phyloP scores from a whole-genome alignment of 495 filamentous ascomycete species.

The Trichoderma parareesei region DNA sequence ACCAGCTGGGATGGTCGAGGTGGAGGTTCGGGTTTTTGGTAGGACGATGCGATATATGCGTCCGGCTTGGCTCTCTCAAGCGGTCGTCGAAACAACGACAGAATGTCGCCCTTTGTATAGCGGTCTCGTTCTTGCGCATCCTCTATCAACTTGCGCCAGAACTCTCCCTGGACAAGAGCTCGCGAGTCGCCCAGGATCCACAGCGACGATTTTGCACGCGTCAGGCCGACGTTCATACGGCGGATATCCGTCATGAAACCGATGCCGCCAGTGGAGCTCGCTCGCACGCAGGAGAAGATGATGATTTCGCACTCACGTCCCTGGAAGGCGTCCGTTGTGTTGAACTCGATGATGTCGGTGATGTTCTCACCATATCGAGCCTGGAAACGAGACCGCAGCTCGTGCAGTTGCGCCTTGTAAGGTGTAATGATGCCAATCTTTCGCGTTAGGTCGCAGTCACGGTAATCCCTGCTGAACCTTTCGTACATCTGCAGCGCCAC shows the following conservation, averaged over 20 bases:
- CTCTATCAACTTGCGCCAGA: slow-evolving; percentile 76
- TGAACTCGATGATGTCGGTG: slow-evolving; percentile 79
- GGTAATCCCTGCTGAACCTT: slow-evolving; percentile 65
- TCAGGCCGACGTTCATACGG: slow-evolving; percentile 98
- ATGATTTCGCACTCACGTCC: slow-evolving; percentile 95
- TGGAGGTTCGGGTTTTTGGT: slow-evolving; percentile 2
- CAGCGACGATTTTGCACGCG: slow-evolving; percentile 87
- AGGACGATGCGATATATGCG: slow-evolving; percentile 9
- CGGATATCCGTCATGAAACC: slow-evolving; percentile 97
- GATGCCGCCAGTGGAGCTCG: slow-evolving; percentile 78
- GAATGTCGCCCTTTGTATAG: slow-evolving; percentile 66
- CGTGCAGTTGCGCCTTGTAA: slow-evolving; percentile 85
- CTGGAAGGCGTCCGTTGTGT: slow-evolving; percentile 97
- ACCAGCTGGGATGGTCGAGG: slow-evolving; percentile 6
- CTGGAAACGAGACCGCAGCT: slow-evolving; percentile 65
- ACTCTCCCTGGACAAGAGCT: slow-evolving; percentile 76
- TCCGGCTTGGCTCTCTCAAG: slow-evolving; percentile 16
- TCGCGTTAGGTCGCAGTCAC: slow-evolving; percentile 57
- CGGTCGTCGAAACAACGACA: slow-evolving; percentile 34
- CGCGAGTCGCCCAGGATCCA: slow-evolving; percentile 92
- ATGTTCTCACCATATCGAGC: slow-evolving; percentile 65
- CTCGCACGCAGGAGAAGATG: slow-evolving; percentile 96
- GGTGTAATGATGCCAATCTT: slow-evolving; percentile 96
- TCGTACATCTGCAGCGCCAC: slow-evolving; percentile 78
- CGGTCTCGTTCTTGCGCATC: slow-evolving; percentile 65